Percentiles rank a stretch among this genome's conserved stretches.
phyloP scores from a whole-genome alignment of 805 yeast species.

The Hyphopichia homilentoma region DNA sequence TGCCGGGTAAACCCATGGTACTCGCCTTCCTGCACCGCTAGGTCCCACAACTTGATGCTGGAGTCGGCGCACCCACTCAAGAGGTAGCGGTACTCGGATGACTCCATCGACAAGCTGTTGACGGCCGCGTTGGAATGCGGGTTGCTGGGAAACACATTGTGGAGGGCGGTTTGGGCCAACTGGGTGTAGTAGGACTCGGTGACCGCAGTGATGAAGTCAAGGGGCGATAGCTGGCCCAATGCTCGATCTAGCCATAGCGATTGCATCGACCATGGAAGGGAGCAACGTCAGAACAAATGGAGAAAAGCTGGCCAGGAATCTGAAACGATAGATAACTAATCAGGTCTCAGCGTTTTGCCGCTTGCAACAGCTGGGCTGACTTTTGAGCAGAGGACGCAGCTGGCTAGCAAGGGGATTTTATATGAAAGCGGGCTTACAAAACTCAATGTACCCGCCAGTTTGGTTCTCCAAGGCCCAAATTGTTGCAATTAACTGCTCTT shows the following conservation, averaged over 20 bases:
- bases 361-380: no score
- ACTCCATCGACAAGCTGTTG: slow-evolving; percentile 58
- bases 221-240: slow-evolving; percentile 23
- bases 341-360: no score
- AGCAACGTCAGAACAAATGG: no score
- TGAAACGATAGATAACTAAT: no score
- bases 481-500: no score
- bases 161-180: slow-evolving; percentile 17
- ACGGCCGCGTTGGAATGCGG: slow-evolving; percentile 51
- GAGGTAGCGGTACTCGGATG: slow-evolving; percentile 40
- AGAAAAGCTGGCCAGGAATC: no score
- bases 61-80: slow-evolving; percentile 76
- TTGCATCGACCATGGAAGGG: no score
- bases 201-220: slow-evolving; percentile 32
- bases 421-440: no score
- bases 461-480: no score
- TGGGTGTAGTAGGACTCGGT: slow-evolving; percentile 33
- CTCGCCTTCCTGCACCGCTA: slow-evolving; percentile 19
- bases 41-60: slow-evolving; percentile 64
- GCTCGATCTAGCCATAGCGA: slow-evolving; percentile 33
- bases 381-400: no score
- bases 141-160: slow-evolving; percentile 34
- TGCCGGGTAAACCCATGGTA: slow-evolving; percentile 7
- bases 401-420: no score
- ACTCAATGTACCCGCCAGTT: no score